Base-by-base conservation (phyloP, 2,329 filamentous ascomycete genomes). In the Aspergillus sojae region DNA sequence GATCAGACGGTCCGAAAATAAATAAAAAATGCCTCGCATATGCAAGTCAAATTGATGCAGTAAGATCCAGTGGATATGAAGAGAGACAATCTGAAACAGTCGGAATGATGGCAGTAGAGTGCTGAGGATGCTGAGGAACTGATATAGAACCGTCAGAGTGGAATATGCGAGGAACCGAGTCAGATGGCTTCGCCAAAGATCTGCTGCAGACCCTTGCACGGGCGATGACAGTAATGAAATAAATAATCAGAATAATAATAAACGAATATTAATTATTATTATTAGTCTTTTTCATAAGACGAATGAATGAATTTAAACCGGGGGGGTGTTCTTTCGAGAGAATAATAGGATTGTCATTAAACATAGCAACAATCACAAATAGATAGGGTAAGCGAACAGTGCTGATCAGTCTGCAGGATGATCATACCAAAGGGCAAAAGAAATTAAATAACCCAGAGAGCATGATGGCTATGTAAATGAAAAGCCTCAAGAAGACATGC, bases 41-140 rank as follows among this genome's bases (percentile, higher is more conserved):
- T 66, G 66, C 60, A 64, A 32, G 60, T 58, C 43, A 60, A 55
- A 39, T 30, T 32, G 60, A 62, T 57, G 65, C 58, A 66, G 62
- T 62, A 55, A 65, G 63, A 63, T 63, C 46, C 58, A 57, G 53
- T 53, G 57, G 55, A 48, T 59, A 57, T 48, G 50, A 34, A 62
- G 60, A 61, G 50, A 54, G 48, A 59, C 48, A 55, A 66, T 62
- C 59, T 64, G 64, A 66, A 66, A 66, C 64, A 32, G 56, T 41
- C 54, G 52, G 61, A 62, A 65, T 65, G 63, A 58, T 65, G 65
- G 61, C 61, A 61, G 62, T 66, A 58, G 43, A 62, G 45, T 52
- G 59, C 39, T 54, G 55, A 45, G 54, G 32, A 41, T 28, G 39
- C 39, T 57, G 50, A 48, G 58, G 53, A 62, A 58, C 36, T 61